A percentile compares a stretch with the other conserved stretches of the same genome.
These are phyloP conservation scores for Trichoderma pleuroti DNA, from an alignment of 2,329 filamentous ascomycete species.

Conservation along the genomic window DNA sequence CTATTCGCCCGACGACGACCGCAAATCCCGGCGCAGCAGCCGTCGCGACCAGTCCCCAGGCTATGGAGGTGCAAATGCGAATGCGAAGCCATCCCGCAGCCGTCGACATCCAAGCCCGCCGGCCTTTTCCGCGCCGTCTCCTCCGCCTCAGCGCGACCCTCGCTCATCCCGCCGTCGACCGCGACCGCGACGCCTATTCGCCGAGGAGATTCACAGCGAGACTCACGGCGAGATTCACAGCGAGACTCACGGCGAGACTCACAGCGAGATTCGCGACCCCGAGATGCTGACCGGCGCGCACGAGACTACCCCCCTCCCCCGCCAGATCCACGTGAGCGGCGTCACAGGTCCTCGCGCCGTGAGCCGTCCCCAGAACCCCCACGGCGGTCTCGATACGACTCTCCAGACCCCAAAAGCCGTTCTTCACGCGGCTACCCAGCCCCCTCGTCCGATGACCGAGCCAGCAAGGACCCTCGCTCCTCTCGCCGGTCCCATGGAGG, in stretches of 20 bases:
- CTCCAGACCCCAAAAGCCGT: constrained; percentile 1
- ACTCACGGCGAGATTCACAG: no score
- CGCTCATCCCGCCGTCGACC: neutral
- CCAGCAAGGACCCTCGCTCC: neutral
- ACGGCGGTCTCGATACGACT: constrained; percentile 5
- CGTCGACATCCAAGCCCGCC: constrained; percentile 1
- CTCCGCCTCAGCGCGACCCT: neutral
- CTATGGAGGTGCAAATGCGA: neutral
- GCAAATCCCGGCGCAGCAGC: constrained; percentile 10
- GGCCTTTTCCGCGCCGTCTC: neutral
- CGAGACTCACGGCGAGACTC: neutral
- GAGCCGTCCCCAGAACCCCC: constrained; percentile 7
- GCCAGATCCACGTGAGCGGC: constrained; percentile 11
- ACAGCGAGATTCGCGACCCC: neutral
- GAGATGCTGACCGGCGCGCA: constrained; percentile 5
- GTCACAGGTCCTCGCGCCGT: constrained; percentile 12
- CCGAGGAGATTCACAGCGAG: neutral
- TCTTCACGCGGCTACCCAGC: neutral
- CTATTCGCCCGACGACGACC: neutral
- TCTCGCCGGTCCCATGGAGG: constrained; percentile 10
- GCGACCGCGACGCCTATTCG: neutral
- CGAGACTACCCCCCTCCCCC: constrained; percentile 1
- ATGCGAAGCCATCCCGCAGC: neutral
- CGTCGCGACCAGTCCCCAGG: constrained; percentile 3
- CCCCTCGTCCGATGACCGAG: neutral